A percentile compares a stretch with the other conserved stretches of the same genome.
phyloP scores from a whole-genome alignment of 306 rosid species.

The Acacia crassicarpa region DNA sequence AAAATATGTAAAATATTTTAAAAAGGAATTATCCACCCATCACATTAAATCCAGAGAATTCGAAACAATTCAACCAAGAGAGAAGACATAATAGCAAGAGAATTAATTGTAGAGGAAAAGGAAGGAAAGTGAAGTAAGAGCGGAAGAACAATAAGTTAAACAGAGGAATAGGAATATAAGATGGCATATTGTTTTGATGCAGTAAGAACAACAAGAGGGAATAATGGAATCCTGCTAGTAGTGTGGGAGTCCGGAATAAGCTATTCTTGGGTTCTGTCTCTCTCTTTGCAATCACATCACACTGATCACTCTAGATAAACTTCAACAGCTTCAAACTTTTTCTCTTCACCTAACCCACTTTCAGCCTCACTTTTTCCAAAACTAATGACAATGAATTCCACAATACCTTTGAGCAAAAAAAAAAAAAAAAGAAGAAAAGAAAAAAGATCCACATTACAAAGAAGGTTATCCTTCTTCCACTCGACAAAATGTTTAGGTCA shows the following conservation, averaged over 20 bases:
- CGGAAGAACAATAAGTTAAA: background rate
- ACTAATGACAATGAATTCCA: background rate
- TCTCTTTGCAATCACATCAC: background rate
- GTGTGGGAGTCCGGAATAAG: background rate
- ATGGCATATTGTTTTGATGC: background rate
- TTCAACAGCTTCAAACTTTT: background rate
- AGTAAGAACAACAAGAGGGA: background rate
- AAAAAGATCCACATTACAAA: background rate
- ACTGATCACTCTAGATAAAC: background rate
- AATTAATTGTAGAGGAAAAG: background rate
- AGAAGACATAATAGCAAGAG: background rate
- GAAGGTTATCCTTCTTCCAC: no score
- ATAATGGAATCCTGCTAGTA: background rate
- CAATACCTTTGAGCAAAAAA: no score
- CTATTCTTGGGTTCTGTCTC: background rate
- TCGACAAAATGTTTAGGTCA: no score
- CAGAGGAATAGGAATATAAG: background rate
- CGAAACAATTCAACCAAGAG: background rate
- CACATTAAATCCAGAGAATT: background rate
- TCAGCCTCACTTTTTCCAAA: background rate
- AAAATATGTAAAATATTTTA: background rate
- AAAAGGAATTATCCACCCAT: background rate
- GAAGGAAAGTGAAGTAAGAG: background rate
- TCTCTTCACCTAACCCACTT: background rate
- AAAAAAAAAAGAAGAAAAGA: no score